Evolutionary conservation across 2,329 filamentous ascomycete species (phyloP).

Genomic region (Xylaria sp.): DNA sequence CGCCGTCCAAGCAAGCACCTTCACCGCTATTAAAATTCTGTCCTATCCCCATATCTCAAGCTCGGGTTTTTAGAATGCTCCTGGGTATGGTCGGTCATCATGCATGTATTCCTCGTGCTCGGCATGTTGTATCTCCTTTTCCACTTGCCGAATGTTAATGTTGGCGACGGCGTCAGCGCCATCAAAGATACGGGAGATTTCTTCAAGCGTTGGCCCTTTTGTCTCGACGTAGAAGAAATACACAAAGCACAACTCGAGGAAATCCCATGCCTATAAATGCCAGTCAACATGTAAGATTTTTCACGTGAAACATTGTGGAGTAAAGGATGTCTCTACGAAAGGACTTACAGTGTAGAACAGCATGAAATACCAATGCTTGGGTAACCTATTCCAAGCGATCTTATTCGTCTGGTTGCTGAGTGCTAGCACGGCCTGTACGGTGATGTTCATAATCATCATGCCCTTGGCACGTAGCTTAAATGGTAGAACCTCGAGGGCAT

Average conservation of each 20-base stretch:
- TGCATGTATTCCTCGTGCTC: slow-evolving; percentile 43
- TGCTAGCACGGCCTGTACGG: slow-evolving; percentile 69
- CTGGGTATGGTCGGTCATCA: slow-evolving; percentile 36
- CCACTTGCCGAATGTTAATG: slow-evolving; percentile 65
- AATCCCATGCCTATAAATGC: slow-evolving; percentile 63
- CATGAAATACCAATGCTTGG: slow-evolving; percentile 73
- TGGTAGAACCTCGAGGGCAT: slow-evolving; percentile 68
- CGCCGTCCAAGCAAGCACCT: slow-evolving; percentile 6
- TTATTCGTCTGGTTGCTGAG: slow-evolving; percentile 73
- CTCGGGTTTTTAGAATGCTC: slow-evolving; percentile 26
- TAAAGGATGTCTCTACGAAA: not conserved
- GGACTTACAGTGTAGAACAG: slow-evolving; percentile 68
- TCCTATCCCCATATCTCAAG: not conserved
- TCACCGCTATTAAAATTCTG: not conserved
- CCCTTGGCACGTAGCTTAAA: slow-evolving; percentile 69
- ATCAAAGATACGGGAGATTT: slow-evolving; percentile 77
- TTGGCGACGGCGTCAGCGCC: slow-evolving; percentile 68
- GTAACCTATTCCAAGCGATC: slow-evolving; percentile 69
- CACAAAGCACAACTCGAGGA: slow-evolving; percentile 69
- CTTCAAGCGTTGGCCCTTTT: slow-evolving; percentile 75
- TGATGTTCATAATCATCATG: slow-evolving; percentile 73
- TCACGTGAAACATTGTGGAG: not conserved
- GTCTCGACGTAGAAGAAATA: slow-evolving; percentile 78
- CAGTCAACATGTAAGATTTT: slow-evolving; percentile 19
- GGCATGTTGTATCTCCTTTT: slow-evolving; percentile 61